These are phyloP conservation scores for Fennellomyces sp. DNA, from an alignment of 371 early-diverging fungal species.

Conservation along the genomic window DNA sequence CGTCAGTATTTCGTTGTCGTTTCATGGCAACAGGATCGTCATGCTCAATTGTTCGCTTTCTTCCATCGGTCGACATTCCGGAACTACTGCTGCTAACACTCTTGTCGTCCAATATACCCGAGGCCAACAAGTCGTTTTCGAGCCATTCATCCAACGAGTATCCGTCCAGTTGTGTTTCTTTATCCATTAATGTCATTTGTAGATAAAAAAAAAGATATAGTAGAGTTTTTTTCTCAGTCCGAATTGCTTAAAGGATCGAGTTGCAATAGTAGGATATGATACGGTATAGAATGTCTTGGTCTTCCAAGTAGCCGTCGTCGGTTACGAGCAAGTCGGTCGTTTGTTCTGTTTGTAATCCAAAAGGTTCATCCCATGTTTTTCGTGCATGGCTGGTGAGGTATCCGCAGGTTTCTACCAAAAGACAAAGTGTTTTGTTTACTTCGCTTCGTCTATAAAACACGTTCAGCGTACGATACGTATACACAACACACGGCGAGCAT, in stretches of 20 bases:
- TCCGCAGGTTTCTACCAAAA: conserved; percentile 11
- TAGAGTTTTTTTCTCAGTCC: neutral
- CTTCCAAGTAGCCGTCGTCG: neutral
- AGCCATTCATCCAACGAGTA: conserved; percentile 35
- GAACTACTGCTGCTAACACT: too few relatives aligned
- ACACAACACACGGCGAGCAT: neutral
- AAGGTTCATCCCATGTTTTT: conserved; percentile 10
- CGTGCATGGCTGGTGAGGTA: conserved; percentile 13
- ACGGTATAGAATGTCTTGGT: neutral
- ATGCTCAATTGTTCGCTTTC: conserved; percentile 34
- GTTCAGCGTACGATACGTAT: neutral
- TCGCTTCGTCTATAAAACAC: conserved; percentile 1
- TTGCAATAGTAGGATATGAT: conserved; percentile 1
- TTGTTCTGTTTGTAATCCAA: conserved; percentile 13
- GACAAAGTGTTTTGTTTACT: conserved; percentile 4
- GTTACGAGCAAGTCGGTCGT: conserved; percentile 18
- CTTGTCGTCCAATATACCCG: conserved; percentile 19
- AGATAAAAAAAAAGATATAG: neutral
- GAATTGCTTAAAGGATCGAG: neutral
- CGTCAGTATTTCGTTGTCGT: conserved; percentile 91
- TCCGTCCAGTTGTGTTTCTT: conserved; percentile 6
- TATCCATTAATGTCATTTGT: neutral
- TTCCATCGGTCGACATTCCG: neutral
- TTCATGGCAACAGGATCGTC: conserved; percentile 72
- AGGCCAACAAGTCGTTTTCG: conserved; percentile 32